A percentile compares a stretch with the other conserved stretches of the same genome.
Evolutionary conservation across 2,329 filamentous ascomycete species (phyloP).

Genomic region (Fonsecaea multimorphosa): DNA sequence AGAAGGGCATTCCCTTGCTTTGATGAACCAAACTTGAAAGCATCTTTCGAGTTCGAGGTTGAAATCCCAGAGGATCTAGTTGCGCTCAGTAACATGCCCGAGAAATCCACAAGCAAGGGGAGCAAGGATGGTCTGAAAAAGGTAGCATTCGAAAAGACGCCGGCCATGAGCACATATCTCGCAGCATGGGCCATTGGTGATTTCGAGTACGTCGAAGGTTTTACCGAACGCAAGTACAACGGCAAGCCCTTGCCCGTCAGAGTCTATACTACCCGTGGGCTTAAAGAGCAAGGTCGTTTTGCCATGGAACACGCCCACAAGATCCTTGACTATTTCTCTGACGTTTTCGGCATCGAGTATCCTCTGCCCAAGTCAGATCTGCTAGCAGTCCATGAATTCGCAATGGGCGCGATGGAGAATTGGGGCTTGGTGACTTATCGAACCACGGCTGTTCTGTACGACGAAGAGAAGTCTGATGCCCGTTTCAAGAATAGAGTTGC

Average conservation of each 20-base stretch:
- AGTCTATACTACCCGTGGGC: conserved; percentile 93
- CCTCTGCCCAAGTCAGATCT: conserved; percentile 91
- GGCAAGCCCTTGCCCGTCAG: conserved; percentile 90
- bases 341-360: conserved; percentile 90
- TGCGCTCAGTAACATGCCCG: conserved; percentile 94
- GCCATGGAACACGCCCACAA: conserved; percentile 90
- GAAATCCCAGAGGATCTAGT: conserved; percentile 88
- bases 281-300: conserved; percentile 89
- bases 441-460: conserved; percentile 94
- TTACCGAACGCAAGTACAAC: conserved; percentile 87
- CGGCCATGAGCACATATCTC: conserved; percentile 88
- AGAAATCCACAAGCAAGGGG: conserved; percentile 73
- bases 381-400: conserved; percentile 92
- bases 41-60: conserved; percentile 91
- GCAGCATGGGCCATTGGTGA: conserved; percentile 94
- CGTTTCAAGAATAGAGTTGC: conserved; percentile 92
- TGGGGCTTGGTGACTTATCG: conserved; percentile 97
- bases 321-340: conserved; percentile 95
- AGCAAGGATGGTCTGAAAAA: conserved; percentile 68
- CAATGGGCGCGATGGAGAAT: conserved; percentile 84
- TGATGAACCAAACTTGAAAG: conserved; percentile 96
- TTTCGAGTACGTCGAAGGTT: conserved; percentile 94
- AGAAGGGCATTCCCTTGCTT: conserved; percentile 96
- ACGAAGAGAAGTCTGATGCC: conserved; percentile 87
- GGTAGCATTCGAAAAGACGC: conserved; percentile 81